These are phyloP conservation scores for Oryza rufipogon DNA, from an alignment of 176 grass and related monocot genomes.

Conservation along the genomic window DNA sequence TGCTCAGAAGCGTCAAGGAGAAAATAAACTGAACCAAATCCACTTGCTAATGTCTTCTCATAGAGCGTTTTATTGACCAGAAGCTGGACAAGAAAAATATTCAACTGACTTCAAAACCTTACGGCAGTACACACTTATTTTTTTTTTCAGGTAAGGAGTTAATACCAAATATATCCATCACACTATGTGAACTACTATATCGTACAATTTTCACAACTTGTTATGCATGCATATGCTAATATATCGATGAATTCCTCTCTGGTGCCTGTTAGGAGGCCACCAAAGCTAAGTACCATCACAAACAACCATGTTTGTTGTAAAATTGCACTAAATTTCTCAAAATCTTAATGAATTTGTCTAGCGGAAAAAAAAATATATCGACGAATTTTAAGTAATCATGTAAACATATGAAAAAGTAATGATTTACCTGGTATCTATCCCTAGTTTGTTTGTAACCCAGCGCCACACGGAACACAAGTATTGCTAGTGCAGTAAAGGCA, in stretches of 20 bases:
- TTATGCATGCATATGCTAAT: background rate
- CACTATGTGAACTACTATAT: background rate
- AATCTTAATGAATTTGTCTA: no score
- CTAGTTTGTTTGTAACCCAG: slow-evolving; percentile 93
- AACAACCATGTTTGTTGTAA: no score
- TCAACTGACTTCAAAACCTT: slow-evolving; percentile 13
- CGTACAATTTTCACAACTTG: background rate
- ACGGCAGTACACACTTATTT: no score
- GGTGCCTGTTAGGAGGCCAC: no score
- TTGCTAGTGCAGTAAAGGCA: slow-evolving; percentile 70
- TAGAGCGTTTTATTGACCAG: slow-evolving; percentile 93
- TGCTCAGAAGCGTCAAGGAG: slow-evolving; percentile 97
- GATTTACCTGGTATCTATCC: slow-evolving; percentile 85
- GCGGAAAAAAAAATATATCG: background rate
- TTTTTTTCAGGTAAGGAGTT: background rate
- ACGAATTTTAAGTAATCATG: slow-evolving; percentile 17
- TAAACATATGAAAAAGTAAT: slow-evolving; percentile 13
- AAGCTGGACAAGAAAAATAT: slow-evolving; percentile 55
- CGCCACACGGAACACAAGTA: slow-evolving; percentile 72
- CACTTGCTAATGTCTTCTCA: slow-evolving; percentile 95
- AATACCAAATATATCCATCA: background rate
- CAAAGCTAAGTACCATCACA: no score
- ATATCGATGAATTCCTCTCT: slow-evolving; percentile 13
- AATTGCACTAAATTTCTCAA: no score
- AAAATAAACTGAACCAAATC: slow-evolving; percentile 94